Conservation (phyloP, 2,329 filamentous ascomycete genomes). For the Nigrograna mackinnonii region DNA sequence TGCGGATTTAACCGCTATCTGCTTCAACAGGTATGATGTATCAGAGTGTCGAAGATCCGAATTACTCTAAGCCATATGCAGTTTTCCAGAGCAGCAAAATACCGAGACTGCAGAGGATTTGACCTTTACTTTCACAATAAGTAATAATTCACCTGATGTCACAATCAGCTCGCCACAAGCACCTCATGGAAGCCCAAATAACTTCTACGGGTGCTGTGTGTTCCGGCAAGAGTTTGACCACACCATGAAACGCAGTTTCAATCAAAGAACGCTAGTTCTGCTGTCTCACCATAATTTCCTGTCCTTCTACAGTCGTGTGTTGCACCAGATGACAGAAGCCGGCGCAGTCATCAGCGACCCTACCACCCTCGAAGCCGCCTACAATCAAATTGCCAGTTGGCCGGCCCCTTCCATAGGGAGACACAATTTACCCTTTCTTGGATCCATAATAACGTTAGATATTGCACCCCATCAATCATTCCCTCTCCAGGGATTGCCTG, state of each 20-base stretch:
- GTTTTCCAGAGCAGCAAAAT: slow-evolving; percentile 48
- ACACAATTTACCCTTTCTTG: slow-evolving; percentile 44
- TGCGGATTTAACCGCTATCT: slow-evolving; percentile 44
- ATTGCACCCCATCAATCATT: slow-evolving; percentile 46
- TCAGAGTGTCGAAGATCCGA: not conserved
- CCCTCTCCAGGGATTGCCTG: slow-evolving; percentile 42
- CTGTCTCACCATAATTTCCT: slow-evolving; percentile 46
- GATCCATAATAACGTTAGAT: slow-evolving; percentile 39
- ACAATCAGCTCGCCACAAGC: slow-evolving; percentile 43
- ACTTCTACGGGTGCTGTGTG: slow-evolving; percentile 41
- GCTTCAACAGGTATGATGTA: slow-evolving; percentile 44
- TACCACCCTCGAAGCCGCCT: slow-evolving; percentile 41
- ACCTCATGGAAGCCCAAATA: slow-evolving; percentile 42
- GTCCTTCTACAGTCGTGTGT: slow-evolving; percentile 37
- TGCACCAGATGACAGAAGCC: slow-evolving; percentile 40
- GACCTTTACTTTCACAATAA: slow-evolving; percentile 44
- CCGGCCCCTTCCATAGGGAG: slow-evolving; percentile 37
- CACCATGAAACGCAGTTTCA: slow-evolving; percentile 47
- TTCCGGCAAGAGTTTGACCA: slow-evolving; percentile 47
- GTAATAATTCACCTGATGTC: slow-evolving; percentile 60
- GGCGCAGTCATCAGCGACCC: slow-evolving; percentile 44
- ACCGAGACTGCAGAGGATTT: slow-evolving; percentile 43
- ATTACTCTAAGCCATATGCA: slow-evolving; percentile 17
- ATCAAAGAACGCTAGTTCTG: slow-evolving; percentile 44
- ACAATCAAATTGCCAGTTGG: slow-evolving; percentile 42